A percentile compares a stretch with the other conserved stretches of the same genome.
phyloP scores from a whole-genome alignment of 2,329 filamentous ascomycete genomes.

The Geosmithia morbida region DNA sequence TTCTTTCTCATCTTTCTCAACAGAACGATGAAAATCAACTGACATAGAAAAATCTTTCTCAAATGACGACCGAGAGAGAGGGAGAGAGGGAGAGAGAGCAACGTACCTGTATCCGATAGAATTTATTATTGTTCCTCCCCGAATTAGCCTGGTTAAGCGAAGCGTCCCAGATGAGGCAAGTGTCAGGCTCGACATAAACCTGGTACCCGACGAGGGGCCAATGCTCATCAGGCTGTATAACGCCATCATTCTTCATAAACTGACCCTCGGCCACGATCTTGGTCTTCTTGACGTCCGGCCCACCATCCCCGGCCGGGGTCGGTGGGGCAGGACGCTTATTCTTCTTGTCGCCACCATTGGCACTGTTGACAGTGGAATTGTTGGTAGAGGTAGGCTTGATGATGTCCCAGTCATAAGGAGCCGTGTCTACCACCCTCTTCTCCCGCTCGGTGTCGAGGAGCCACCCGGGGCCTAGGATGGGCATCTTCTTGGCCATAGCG shows the following conservation, averaged over 20 bases:
- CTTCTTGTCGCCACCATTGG: not conserved
- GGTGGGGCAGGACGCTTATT: not conserved
- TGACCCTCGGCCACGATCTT: slow-evolving; percentile 25
- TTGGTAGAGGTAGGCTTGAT: not conserved
- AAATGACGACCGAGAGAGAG: too few relatives aligned
- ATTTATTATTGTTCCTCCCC: slow-evolving; percentile 65
- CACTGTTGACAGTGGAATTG: not conserved
- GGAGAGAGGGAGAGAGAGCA: not conserved
- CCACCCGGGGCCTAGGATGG: slow-evolving; percentile 48
- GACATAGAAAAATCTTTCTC: too few relatives aligned
- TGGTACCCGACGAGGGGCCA: slow-evolving; percentile 20
- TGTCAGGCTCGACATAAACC: slow-evolving; percentile 51
- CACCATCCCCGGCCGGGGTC: slow-evolving; percentile 4
- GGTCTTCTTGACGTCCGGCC: slow-evolving; percentile 20
- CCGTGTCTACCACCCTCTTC: slow-evolving; percentile 9
- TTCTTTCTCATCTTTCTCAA: too few relatives aligned
- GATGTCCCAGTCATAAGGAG: slow-evolving; percentile 11
- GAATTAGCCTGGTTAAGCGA: slow-evolving; percentile 68
- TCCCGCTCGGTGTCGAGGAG: slow-evolving; percentile 34
- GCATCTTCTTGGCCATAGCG: slow-evolving; percentile 29
- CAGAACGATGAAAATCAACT: too few relatives aligned
- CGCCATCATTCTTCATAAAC: slow-evolving; percentile 28
- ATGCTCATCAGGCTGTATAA: slow-evolving; percentile 34
- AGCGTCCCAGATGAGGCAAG: slow-evolving; percentile 60
- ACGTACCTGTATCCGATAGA: slow-evolving; percentile 56